These are phyloP conservation scores for Plenodomus tracheiphilus DNA, from an alignment of 2,329 filamentous ascomycete genomes.

Conservation along the genomic window DNA sequence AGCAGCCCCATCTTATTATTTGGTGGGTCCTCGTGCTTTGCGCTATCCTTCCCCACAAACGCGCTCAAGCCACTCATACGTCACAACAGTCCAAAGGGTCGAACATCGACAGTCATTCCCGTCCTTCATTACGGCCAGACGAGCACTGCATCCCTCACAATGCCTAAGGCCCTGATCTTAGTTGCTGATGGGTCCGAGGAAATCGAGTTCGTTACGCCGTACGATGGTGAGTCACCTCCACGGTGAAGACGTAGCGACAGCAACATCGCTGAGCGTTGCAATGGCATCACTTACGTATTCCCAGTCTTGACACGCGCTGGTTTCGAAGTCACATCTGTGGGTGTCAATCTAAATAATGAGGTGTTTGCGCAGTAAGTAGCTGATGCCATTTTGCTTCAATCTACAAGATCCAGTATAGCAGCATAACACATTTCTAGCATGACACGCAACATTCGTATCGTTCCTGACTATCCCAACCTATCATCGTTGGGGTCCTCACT, in stretches of 20 bases:
- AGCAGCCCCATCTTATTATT: background rate
- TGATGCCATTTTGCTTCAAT: background rate
- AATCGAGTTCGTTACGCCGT: slow-evolving; percentile 47
- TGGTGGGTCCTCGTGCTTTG: background rate
- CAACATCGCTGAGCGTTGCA: background rate
- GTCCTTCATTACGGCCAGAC: background rate
- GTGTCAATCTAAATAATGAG: slow-evolving; percentile 40
- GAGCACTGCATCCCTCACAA: slow-evolving; percentile 4
- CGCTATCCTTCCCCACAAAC: slow-evolving; percentile 4
- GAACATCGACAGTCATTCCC: background rate
- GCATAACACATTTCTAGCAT: slow-evolving; percentile 12
- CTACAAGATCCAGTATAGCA: background rate
- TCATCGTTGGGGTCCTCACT: slow-evolving; percentile 13
- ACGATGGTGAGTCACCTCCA: slow-evolving; percentile 39
- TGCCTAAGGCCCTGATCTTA: slow-evolving; percentile 44
- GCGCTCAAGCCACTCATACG: slow-evolving; percentile 11
- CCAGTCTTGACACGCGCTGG: slow-evolving; percentile 45
- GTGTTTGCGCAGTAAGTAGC: slow-evolving; percentile 33
- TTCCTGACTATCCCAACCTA: slow-evolving; percentile 38
- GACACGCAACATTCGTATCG: slow-evolving; percentile 43
- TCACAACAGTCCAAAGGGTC: slow-evolving; percentile 6
- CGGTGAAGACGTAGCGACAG: background rate
- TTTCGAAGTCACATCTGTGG: slow-evolving; percentile 41
- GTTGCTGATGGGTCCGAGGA: slow-evolving; percentile 47
- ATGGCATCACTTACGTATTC: background rate